These are phyloP conservation scores for Xylariaceae sp. DNA, from an alignment of 2,329 filamentous ascomycete species.

Conservation along the genomic window DNA sequence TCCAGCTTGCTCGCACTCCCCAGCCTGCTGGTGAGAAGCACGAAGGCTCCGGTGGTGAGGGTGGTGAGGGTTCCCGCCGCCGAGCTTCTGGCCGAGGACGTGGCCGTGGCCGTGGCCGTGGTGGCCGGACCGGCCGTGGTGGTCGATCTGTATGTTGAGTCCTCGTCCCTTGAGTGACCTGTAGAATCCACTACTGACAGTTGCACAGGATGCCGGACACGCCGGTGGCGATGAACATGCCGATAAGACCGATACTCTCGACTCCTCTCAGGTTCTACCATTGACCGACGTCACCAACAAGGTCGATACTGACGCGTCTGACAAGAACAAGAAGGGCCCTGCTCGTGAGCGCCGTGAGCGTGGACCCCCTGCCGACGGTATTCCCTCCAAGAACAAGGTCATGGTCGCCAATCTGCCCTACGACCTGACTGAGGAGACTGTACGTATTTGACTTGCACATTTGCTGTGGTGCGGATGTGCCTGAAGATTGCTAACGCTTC, in stretches of 20 bases:
- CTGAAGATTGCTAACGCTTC: slow-evolving; percentile 20
- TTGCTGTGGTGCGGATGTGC: background rate
- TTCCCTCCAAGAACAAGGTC: slow-evolving; percentile 99
- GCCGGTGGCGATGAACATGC: slow-evolving; percentile 42
- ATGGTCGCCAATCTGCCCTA: slow-evolving; percentile 99
- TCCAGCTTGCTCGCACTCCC: slow-evolving; percentile 96
- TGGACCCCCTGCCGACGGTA: slow-evolving; percentile 92
- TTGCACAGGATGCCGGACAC: slow-evolving; percentile 39
- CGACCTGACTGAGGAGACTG: slow-evolving; percentile 95
- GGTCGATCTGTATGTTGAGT: slow-evolving; percentile 46
- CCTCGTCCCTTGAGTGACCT: background rate
- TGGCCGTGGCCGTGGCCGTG: slow-evolving; percentile 61
- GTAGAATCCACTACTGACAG: slow-evolving; percentile 12
- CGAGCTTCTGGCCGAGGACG: slow-evolving; percentile 59
- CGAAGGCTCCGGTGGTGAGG: slow-evolving; percentile 71
- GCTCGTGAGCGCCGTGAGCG: slow-evolving; percentile 68
- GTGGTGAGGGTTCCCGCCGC: slow-evolving; percentile 60
- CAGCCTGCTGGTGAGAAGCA: slow-evolving; percentile 75
- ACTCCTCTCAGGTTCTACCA: slow-evolving; percentile 49
- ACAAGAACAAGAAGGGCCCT: slow-evolving; percentile 42
- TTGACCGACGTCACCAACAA: slow-evolving; percentile 54
- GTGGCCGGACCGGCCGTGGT: slow-evolving; percentile 60
- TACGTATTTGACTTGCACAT: slow-evolving; percentile 38
- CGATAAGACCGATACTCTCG: slow-evolving; percentile 40
- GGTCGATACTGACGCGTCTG: slow-evolving; percentile 32